Evolutionary conservation across 2,329 filamentous ascomycete genomes (phyloP), one percentile per base, ranked within the genome.

Genomic region (Bertia moriformis): DNA sequence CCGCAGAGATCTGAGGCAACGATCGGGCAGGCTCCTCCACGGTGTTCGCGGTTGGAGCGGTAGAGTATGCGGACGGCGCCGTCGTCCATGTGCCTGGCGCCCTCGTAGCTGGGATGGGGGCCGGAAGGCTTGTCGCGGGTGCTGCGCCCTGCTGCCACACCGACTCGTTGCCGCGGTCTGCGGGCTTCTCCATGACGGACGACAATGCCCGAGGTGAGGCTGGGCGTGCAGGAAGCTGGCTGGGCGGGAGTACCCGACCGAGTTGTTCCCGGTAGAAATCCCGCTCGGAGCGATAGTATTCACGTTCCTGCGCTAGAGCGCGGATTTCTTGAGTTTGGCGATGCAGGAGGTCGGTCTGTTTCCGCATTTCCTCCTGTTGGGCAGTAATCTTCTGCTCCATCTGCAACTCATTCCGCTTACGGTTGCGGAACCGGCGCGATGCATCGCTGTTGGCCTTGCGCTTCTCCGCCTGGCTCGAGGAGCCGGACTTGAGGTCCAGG

Each of bases 371-470:
- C 58, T 54, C 41, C 57, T 53, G 41, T 61, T 52, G 32, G 7
- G 32, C 32, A 5, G 32, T 35, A 17, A 35, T 35, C 10, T 17
- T 10, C 7, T 10, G 10, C 15, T 35, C 32, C 10, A 35, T 10
- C 42, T 58, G 57, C 43, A 54, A 46, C 40, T 61, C 58, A 17
- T 55, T 58, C 32, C 58, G 53, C 42, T 62, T 62, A 19, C 58
- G 53, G 32, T 61, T 56, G 24, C 59, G 56, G 42, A 61, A 61
- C 17, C 59, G 46, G 37, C 57, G 49, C 2, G 59, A 62, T 2
- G 59, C 59, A 39, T 57, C 53, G 38, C 59, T 61, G 47, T 62
- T 62, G 3, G 59, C 59, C 43, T 56, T 57, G 5, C 59, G 53
- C 43, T 61, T 61, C 42, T 60, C 57, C 2, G 57, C 56, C 41